Evolutionary conservation across 768 basidiomycete species (phyloP), one percentile per base, ranked within the genome.

Genomic region (Naematelia aurantialba): DNA sequence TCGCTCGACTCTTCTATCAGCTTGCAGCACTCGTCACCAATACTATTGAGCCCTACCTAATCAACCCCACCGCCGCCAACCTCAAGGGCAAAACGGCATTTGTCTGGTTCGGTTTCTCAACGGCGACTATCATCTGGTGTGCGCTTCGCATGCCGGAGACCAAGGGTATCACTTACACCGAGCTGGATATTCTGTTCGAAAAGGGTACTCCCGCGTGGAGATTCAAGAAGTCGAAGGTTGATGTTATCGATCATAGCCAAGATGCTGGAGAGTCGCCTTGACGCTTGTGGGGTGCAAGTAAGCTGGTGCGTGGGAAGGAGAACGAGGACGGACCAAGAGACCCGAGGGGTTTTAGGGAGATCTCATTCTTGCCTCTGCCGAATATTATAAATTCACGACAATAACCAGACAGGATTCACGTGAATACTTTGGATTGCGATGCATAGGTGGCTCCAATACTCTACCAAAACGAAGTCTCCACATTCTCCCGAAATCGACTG

Each of bases 71-170:
- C 13, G 52, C 52, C 27, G 27, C 31, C 4, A 34, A 34, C 4
- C 31, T 30, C 1, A 53, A 53, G 52, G 52, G 52, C 26, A 31
- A 53, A 21, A 53, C 52, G 19, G 52, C 29, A 1, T 53, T 53
- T 25, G 27, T 53, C 27, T 53, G 52, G 52, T 30, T 30, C 12
- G 52, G 27, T 34, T 30, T 30, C 29, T 30, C 52, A 5, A 19
- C 42, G 10, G 26, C 26, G 14, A 39, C 31, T 5, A 31, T 53
- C 29, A 34, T 34, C 5, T 53, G 52, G 52, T 30, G 29, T 5
- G 27, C 27, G 19, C 42, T 53, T 34, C 52, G 52, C 10, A 30
- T 53, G 27, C 52, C 52, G 17, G 52, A 53, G 52, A 53, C 52
- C 4, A 53, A 53, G 52, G 31, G 31, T 25, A 30, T 30, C 31